A percentile compares a stretch with the other conserved stretches of the same genome.
Evolutionary conservation across 345 rosid species (phyloP).

Genomic region (Salix brachista): DNA sequence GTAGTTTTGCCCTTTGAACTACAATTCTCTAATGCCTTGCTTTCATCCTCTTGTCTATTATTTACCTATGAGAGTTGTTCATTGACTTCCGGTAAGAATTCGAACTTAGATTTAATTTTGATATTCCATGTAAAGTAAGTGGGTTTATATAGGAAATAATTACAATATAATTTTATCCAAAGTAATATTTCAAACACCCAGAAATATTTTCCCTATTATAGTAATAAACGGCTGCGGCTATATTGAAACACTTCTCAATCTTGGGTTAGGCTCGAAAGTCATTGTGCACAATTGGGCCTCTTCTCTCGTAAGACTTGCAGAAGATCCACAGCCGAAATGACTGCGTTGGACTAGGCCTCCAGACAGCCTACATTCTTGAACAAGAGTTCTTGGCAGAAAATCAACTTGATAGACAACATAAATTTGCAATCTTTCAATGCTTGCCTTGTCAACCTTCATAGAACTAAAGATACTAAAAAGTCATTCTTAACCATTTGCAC

Average conservation of each 20-base stretch:
- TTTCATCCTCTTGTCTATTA: background rate
- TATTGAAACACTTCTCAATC: background rate
- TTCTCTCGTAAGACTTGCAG: background rate
- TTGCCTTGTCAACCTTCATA: background rate
- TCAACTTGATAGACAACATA: background rate
- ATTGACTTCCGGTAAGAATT: background rate
- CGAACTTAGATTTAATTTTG: no score
- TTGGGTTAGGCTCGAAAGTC: background rate
- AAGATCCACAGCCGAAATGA: background rate
- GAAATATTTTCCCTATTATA: no score
- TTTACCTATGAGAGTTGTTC: background rate
- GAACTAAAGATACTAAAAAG: background rate
- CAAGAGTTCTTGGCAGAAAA: background rate
- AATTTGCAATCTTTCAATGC: background rate
- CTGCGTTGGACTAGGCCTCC: background rate
- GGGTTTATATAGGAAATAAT: no score
- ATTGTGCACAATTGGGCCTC: background rate
- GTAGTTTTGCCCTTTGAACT: background rate
- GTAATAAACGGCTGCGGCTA: no score
- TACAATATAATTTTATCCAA: no score
- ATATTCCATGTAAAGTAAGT: no score
- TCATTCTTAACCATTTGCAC: background rate
- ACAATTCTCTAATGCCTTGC: background rate
- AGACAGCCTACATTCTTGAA: background rate
- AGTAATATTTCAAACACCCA: no score